Evolutionary conservation across 306 rosid genomes (phyloP).

Genomic region (Heteromeles arbutifolia): DNA sequence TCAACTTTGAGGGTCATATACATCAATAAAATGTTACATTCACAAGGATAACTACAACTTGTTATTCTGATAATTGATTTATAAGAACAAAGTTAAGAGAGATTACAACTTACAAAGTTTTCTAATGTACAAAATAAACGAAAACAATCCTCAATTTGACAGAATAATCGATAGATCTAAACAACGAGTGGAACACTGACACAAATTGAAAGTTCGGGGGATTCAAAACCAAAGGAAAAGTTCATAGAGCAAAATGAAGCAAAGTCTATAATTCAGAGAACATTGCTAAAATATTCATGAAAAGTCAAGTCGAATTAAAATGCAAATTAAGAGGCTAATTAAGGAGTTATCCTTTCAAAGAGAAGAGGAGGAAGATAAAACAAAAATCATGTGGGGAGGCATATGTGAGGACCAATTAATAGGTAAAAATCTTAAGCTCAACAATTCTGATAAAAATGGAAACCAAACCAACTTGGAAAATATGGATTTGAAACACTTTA

Average conservation of each 20-base stretch:
- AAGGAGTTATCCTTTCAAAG: neutral
- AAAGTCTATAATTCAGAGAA: too few species aligned
- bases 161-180: too few species aligned
- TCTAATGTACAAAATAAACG: neutral
- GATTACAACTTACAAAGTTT: neutral
- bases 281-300: neutral
- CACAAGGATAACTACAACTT: too few species aligned
- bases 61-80: too few species aligned
- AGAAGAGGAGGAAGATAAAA: neutral
- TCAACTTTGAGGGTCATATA: too few species aligned
- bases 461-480: slow-evolving; percentile 1
- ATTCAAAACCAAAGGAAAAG: neutral
- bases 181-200: neutral
- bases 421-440: slow-evolving; percentile 1
- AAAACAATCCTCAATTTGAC: neutral
- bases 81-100: neutral
- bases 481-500: neutral
- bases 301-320: neutral
- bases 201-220: neutral
- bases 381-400: neutral
- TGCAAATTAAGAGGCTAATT: neutral
- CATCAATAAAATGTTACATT: too few species aligned
- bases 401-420: neutral
- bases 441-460: neutral
- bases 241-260: neutral